Evolutionary conservation across 2,329 filamentous ascomycete species (phyloP), one percentile per base, ranked within the genome.

Genomic region (Fusarium humuli): DNA sequence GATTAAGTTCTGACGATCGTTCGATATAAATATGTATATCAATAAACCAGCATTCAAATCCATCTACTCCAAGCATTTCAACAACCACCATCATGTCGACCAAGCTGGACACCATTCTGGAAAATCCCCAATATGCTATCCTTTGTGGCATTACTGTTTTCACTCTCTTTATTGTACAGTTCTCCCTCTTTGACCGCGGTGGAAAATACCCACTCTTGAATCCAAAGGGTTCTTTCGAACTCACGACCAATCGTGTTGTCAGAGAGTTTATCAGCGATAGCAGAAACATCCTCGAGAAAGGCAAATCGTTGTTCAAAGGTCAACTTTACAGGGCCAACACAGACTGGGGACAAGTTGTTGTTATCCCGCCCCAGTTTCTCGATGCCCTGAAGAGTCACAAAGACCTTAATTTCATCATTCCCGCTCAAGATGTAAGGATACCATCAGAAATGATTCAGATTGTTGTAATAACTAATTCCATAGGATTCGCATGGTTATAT

Each of bases 401-500:
- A 12, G 20, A 55, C 4, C 14, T 62, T 3, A 27, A 63, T 25
- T 63, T 63, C 22, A 0, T 0, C 2, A 13, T n/a, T 4, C 57
- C 58, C 9, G 57, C 32, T 16, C 9, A 34, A 18, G 60, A 63
- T 55, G 60, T 47, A 41, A 13, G 60, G 27, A 10, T 22, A 18
- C 16, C 18, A 30, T 11, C 23, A 30, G 18, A 47, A 6, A 30
- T 13, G 12, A 30, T 29, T n/a, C 2, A 6, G 16, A 10, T 6
- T 5, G 7, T 2, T 6, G 14, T 22, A 5, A 22, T 30, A 3
- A 25, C 23, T 40, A 13, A 59, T 5, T 22, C 0, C 3, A 3
- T 2, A 63, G 60, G 60, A 63, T 23, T 14, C 57, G 16, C 60
- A 63, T 13, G 32, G 20, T 7, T 63, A 63, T 23, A 25, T 63